These are phyloP conservation scores for Tilletia walkeri DNA, from an alignment of 1,284 basidiomycete species.

Conservation along the genomic window DNA sequence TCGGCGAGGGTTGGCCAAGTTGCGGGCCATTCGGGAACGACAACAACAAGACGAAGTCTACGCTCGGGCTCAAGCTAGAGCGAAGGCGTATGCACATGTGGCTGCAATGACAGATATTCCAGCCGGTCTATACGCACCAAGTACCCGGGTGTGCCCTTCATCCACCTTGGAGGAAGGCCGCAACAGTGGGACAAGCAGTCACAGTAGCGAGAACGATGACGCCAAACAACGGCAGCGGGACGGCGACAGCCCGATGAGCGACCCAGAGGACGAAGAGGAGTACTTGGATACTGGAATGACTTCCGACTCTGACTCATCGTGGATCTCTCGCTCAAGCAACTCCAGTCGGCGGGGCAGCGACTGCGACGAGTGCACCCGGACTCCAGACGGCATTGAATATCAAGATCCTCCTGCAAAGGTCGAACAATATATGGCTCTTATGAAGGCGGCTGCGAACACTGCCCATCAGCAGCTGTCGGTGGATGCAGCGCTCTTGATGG, in stretches of 20 bases:
- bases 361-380: background rate
- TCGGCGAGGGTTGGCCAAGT: slow-evolving; percentile 7
- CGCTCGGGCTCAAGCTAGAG: background rate
- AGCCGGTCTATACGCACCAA: background rate
- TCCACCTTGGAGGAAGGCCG: background rate
- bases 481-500: background rate
- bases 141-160: background rate
- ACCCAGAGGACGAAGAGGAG: slow-evolving; percentile 1
- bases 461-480: too few species aligned
- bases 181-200: background rate
- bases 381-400: background rate
- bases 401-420: background rate
- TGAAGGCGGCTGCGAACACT: too few species aligned
- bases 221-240: background rate
- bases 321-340: background rate
- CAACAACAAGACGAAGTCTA: slow-evolving; percentile 9
- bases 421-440: background rate
- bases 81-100: background rate
- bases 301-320: background rate
- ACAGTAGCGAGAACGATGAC: background rate
- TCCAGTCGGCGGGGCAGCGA: background rate
- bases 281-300: background rate
- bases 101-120: background rate
- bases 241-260: background rate
- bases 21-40: background rate